Percentiles rank a stretch among this genome's conserved stretches.
phyloP scores from a whole-genome alignment of 2,329 filamentous ascomycete genomes.

The Gliomastix tumulicola region DNA sequence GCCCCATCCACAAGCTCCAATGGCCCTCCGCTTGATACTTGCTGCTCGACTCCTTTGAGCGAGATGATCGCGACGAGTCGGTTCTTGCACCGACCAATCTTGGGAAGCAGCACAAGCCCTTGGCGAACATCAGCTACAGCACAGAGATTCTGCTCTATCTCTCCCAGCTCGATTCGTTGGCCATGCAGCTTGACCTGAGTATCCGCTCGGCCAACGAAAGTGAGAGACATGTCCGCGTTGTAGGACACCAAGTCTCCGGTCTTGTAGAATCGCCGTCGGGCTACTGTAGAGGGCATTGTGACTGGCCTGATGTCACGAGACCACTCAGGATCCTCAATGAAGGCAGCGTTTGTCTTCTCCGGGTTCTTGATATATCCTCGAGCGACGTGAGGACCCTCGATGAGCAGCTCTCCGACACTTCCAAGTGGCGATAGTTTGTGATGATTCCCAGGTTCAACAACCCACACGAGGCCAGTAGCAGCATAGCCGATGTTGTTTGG shows the following conservation, averaged over 20 bases:
- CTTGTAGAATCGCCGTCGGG: constrained; percentile 33
- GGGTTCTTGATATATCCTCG: constrained; percentile 36
- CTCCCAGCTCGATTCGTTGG: constrained; percentile 40
- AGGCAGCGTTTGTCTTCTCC: constrained; percentile 15
- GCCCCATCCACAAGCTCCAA: constrained; percentile 6
- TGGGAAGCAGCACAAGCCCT: constrained; percentile 23
- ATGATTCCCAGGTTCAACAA: constrained; percentile 9
- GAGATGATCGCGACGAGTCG: background rate
- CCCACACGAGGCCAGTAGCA: constrained; percentile 6
- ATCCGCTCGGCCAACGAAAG: constrained; percentile 47
- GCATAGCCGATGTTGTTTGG: constrained; percentile 4
- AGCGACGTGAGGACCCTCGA: constrained; percentile 26
- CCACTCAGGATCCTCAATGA: background rate
- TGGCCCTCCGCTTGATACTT: background rate
- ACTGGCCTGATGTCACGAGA: constrained; percentile 1
- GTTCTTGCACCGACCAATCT: constrained; percentile 14
- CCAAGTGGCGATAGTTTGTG: constrained; percentile 5
- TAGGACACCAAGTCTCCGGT: constrained; percentile 40
- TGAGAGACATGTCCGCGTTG: constrained; percentile 26
- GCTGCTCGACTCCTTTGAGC: background rate
- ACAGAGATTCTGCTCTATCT: constrained; percentile 35
- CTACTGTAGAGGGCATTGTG: too few species aligned
- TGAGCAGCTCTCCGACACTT: constrained; percentile 8
- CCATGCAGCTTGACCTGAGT: constrained; percentile 50
- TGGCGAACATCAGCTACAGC: constrained; percentile 50